A percentile compares a stretch with the other conserved stretches of the same genome.
Evolutionary conservation across 2,329 filamentous ascomycete species (phyloP).

Genomic region (Botryotinia globosa): DNA sequence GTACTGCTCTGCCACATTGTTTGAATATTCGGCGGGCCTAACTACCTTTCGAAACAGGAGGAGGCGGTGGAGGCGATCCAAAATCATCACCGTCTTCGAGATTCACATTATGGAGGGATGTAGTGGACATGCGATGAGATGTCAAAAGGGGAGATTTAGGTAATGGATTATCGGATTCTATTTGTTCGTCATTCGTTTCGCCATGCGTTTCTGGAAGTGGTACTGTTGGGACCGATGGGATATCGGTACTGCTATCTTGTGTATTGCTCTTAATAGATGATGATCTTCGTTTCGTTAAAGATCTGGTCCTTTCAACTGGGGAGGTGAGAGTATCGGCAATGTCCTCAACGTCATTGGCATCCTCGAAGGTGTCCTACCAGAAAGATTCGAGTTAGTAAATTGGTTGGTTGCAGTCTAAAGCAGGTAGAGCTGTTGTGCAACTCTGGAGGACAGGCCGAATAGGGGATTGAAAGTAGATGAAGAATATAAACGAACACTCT

Average conservation of each 20-base stretch:
- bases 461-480: constrained; percentile 10
- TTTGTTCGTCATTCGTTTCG: constrained; percentile 33
- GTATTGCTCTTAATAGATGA: constrained; percentile 34
- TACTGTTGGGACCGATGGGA: constrained; percentile 27
- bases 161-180: constrained; percentile 29
- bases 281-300: constrained; percentile 44
- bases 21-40: neutral
- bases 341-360: constrained; percentile 61
- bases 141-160: constrained; percentile 49
- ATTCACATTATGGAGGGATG: constrained; percentile 62
- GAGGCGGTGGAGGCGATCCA: constrained; percentile 23
- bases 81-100: constrained; percentile 45
- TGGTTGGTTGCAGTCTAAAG: constrained; percentile 17
- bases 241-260: constrained; percentile 35
- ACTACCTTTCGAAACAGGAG: constrained; percentile 18
- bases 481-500: constrained; percentile 26
- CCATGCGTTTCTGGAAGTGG: constrained; percentile 33
- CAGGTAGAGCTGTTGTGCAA: constrained; percentile 27
- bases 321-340: constrained; percentile 26
- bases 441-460: constrained; percentile 18
- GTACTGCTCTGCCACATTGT: neutral
- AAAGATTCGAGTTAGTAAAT: constrained; percentile 20
- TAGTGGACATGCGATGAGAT: constrained; percentile 53
- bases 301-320: constrained; percentile 33
- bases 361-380: constrained; percentile 73